These are phyloP conservation scores for Podaxis sp. DNA, from an alignment of 768 basidiomycete genomes.

Conservation along the genomic window DNA sequence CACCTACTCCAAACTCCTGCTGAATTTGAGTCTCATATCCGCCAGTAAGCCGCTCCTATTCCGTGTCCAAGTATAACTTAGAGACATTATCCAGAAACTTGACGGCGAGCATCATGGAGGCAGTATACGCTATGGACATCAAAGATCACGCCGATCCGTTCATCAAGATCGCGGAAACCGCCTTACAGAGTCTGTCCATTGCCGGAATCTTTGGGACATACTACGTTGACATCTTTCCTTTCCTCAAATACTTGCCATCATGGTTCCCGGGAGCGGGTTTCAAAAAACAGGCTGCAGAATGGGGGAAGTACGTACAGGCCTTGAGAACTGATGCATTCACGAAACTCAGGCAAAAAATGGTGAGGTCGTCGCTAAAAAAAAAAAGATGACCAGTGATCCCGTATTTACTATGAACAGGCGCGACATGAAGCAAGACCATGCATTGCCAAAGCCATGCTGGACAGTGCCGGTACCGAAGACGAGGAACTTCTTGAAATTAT, in stretches of 20 bases:
- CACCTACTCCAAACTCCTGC: neutral
- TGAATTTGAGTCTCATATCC: neutral
- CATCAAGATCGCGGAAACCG: constrained; percentile 27
- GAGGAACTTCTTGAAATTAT: neutral
- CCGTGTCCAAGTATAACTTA: neutral
- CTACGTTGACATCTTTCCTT: constrained; percentile 33
- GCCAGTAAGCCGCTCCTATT: neutral
- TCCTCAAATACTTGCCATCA: constrained; percentile 24
- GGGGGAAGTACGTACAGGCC: constrained; percentile 18
- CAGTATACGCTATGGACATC: constrained; percentile 49
- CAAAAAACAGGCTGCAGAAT: constrained; percentile 9
- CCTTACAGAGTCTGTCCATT: constrained; percentile 26
- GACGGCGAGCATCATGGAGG: constrained; percentile 16
- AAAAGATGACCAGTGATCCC: neutral
- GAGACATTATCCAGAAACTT: neutral
- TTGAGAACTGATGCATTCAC: constrained; percentile 20
- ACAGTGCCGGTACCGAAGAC: neutral
- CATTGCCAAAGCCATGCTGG: constrained; percentile 3
- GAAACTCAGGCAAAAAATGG: constrained; percentile 19
- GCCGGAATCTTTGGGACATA: constrained; percentile 27
- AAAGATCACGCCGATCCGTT: constrained; percentile 25
- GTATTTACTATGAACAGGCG: neutral
- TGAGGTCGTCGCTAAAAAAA: constrained; percentile 2
- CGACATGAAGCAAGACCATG: neutral
- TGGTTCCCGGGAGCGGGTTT: constrained; percentile 27